phyloP scores from a whole-genome alignment of 306 rosid species.

The Sicyos baderoa region DNA sequence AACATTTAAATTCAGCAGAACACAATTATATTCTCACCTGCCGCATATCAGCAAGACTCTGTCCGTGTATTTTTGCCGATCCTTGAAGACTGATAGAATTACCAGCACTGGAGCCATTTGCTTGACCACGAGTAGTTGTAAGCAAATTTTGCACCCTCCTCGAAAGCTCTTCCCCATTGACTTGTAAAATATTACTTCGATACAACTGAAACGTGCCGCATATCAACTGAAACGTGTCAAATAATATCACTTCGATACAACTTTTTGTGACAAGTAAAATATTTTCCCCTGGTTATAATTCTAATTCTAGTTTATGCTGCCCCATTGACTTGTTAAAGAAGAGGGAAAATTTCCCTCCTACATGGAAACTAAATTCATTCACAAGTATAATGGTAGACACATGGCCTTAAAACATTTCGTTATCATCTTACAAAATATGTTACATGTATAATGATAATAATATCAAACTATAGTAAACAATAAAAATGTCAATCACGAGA shows the following conservation, averaged over 20 bases:
- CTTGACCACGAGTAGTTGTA: slow-evolving; percentile 59
- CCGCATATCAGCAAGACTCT: slow-evolving; percentile 76
- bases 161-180: slow-evolving; percentile 83
- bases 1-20: too few relatives aligned
- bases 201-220: too few relatives aligned
- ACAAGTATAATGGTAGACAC: background rate
- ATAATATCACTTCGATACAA: too few relatives aligned
- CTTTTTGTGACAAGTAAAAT: too few relatives aligned
- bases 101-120: slow-evolving; percentile 48
- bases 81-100: slow-evolving; percentile 65
- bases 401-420: too few relatives aligned
- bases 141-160: slow-evolving; percentile 82
- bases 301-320: background rate
- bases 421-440: too few relatives aligned
- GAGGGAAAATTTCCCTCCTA: background rate
- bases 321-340: background rate
- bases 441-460: background rate
- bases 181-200: too few relatives aligned
- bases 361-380: background rate
- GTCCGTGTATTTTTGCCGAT: slow-evolving; percentile 74
- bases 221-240: too few relatives aligned
- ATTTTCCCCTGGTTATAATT: background rate
- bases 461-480: background rate
- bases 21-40: slow-evolving; percentile 39
- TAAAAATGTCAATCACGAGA: too few relatives aligned